Evolutionary conservation across 1,139 yeast genomes (phyloP).

Genomic region (Magnusiomyces tetraspermus): DNA sequence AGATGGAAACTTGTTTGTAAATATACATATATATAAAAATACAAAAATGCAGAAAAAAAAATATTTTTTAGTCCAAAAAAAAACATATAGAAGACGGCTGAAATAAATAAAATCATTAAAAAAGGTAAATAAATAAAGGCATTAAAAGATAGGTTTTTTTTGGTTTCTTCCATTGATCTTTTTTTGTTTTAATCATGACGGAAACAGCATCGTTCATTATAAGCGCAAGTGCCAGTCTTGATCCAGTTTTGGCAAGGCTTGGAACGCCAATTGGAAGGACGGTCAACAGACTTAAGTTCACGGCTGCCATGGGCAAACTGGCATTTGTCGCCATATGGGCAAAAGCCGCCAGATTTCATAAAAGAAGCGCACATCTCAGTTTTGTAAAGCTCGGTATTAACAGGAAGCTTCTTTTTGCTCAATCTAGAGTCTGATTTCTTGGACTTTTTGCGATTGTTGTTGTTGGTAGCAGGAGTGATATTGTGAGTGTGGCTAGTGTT

Average conservation of each 20-base stretch:
- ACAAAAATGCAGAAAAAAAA: not conserved
- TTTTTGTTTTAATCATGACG: constrained; percentile 41
- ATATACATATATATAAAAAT: no score
- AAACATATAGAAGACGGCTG: not conserved
- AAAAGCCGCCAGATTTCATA: constrained; percentile 54
- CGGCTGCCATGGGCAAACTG: constrained; percentile 88
- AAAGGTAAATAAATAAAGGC: no score
- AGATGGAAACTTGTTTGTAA: no score
- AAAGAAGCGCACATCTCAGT: constrained; percentile 83
- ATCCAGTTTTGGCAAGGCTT: constrained; percentile 88
- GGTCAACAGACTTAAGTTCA: constrained; percentile 63
- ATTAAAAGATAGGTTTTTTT: no score
- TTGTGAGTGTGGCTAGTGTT: no score
- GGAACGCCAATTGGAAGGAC: constrained; percentile 83
- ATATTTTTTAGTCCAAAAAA: not conserved
- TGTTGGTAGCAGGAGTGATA: not conserved
- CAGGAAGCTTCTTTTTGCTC: constrained; percentile 30
- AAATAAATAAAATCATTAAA: no score
- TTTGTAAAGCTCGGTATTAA: constrained; percentile 71
- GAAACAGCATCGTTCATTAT: constrained; percentile 87
- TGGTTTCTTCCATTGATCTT: not conserved
- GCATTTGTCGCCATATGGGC: constrained; percentile 86
- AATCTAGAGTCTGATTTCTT: not conserved
- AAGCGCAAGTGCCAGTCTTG: constrained; percentile 72
- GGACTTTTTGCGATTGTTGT: not conserved